These are phyloP conservation scores for Aspergillus oerlinghausenensis DNA, from an alignment of 2,329 filamentous ascomycete genomes.

Conservation along the genomic window DNA sequence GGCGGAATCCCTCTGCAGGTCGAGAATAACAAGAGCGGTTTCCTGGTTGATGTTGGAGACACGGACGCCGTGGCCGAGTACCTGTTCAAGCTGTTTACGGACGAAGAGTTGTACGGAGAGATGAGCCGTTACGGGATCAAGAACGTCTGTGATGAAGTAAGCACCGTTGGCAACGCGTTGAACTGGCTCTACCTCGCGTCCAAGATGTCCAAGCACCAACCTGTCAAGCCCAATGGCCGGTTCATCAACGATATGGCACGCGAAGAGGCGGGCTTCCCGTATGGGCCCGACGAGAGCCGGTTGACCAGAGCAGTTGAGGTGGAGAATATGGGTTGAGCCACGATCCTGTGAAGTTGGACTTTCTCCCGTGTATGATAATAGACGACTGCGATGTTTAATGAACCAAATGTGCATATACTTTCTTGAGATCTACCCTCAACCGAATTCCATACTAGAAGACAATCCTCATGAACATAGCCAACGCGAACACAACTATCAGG, in stretches of 20 bases:
- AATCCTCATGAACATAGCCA: not conserved
- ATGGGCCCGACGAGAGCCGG: conserved; percentile 56
- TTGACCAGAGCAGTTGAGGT: conserved; percentile 40
- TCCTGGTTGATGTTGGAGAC: conserved; percentile 67
- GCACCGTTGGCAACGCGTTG: conserved; percentile 73
- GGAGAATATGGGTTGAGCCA: conserved; percentile 19
- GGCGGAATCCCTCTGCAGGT: conserved; percentile 81
- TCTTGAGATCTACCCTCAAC: not conserved
- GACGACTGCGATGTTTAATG: not conserved
- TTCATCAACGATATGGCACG: conserved; percentile 75
- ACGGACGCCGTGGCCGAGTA: conserved; percentile 64
- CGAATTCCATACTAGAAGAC: not conserved
- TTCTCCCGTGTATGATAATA: not conserved
- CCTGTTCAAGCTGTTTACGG: conserved; percentile 61
- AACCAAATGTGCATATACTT: not conserved
- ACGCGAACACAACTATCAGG: conserved; percentile 2
- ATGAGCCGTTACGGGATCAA: conserved; percentile 62
- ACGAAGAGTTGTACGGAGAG: conserved; percentile 58
- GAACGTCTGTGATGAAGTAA: conserved; percentile 75
- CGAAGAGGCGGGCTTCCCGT: conserved; percentile 58
- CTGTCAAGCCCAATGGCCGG: conserved; percentile 54
- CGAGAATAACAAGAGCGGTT: conserved; percentile 66
- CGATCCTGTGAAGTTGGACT: not conserved
- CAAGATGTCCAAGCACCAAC: conserved; percentile 56
- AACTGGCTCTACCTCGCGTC: conserved; percentile 74